Conservation (phyloP, 768 basidiomycete species). For the Cystobasidium onofrii region DNA sequence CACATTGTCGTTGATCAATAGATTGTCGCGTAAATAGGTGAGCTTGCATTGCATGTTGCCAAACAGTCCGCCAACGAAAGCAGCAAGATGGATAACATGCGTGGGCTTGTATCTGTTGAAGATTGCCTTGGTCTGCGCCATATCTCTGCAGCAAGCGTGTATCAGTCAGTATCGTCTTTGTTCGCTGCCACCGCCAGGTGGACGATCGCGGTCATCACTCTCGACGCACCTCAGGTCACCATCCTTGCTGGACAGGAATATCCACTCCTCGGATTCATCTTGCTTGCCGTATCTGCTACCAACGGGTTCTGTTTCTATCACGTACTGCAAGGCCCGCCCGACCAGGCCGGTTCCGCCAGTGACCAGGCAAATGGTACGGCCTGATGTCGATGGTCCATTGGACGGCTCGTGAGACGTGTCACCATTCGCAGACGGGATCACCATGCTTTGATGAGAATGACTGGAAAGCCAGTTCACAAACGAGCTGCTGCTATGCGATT, state of each 20-base stretch:
- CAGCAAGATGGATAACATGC: conserved; percentile 92
- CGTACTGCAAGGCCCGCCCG: conserved; percentile 69
- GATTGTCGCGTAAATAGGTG: conserved; percentile 88
- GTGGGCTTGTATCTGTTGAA: conserved; percentile 90
- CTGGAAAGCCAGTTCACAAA: not conserved
- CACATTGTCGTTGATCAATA: conserved; percentile 90
- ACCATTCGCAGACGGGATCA: not conserved
- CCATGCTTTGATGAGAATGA: not conserved
- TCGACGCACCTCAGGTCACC: conserved; percentile 67
- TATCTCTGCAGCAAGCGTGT: conserved; percentile 52
- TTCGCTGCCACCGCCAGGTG: conserved; percentile 1
- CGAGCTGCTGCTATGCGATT: not conserved
- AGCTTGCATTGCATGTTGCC: conserved; percentile 94
- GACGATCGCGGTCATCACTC: not conserved
- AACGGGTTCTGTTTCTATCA: conserved; percentile 67
- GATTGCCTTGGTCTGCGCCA: conserved; percentile 59
- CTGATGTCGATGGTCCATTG: not conserved
- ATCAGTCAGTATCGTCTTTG: not conserved
- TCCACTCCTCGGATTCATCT: conserved; percentile 68
- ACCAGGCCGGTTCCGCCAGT: conserved; percentile 81
- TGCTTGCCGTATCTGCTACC: conserved; percentile 69
- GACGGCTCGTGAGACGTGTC: not conserved
- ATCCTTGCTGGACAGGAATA: conserved; percentile 69
- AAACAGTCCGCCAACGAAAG: conserved; percentile 88
- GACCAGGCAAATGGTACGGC: conserved; percentile 50